A percentile compares a stretch with the other conserved stretches of the same genome.
Evolutionary conservation across 345 rosid genomes (phyloP).

Genomic region (Fremontodendron californicum): DNA sequence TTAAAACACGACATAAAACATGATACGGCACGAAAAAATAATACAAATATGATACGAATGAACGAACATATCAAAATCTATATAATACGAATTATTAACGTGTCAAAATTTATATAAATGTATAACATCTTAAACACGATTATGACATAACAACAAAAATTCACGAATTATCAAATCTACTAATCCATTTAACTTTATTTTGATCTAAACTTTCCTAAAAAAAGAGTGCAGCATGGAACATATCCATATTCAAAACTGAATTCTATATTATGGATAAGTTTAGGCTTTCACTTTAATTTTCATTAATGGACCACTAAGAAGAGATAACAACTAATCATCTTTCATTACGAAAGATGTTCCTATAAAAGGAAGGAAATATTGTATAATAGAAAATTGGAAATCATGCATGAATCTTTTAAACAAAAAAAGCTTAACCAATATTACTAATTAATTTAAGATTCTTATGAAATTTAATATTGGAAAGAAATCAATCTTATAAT

Average conservation of each 20-base stretch:
- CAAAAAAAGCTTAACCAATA: neutral
- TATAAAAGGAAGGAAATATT: neutral
- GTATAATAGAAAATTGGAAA: neutral
- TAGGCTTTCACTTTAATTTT: neutral
- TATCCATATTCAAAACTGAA: neutral
- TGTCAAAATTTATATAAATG: neutral
- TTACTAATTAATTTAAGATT: neutral
- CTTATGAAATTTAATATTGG: neutral
- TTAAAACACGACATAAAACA: too few species aligned
- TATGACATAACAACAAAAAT: too few species aligned
- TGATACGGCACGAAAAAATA: too few species aligned
- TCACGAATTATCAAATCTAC: too few species aligned
- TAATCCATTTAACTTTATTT: neutral
- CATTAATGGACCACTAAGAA: neutral
- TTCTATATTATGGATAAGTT: neutral
- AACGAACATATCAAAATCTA: too few species aligned
- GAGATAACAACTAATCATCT: neutral
- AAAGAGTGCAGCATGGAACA: neutral
- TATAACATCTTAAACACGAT: too few species aligned
- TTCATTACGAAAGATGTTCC: neutral
- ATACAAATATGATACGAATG: too few species aligned
- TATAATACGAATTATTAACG: too few species aligned
- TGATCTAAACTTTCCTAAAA: neutral
- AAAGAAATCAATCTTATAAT: slow-evolving; percentile 2
- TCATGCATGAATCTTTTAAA: neutral